These are phyloP conservation scores for Trichodelitschia bisporula DNA, from an alignment of 495 filamentous ascomycete species.

Conservation along the genomic window DNA sequence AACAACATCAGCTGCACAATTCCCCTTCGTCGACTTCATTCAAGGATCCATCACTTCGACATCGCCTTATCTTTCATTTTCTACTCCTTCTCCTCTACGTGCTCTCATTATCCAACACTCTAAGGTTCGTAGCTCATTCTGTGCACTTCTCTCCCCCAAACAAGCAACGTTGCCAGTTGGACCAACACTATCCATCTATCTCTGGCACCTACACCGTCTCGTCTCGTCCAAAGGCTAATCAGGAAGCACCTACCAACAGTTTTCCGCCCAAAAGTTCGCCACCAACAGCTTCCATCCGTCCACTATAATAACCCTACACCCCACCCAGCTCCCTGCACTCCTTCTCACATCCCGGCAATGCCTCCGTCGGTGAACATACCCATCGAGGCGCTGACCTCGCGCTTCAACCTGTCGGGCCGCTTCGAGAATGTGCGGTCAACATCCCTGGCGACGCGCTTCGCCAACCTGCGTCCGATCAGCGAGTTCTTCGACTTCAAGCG, in stretches of 20 bases:
- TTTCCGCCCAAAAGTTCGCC: no score
- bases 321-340: no score
- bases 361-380: constrained; percentile 62
- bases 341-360: constrained; percentile 26
- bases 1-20: no score
- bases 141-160: no score
- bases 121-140: neutral
- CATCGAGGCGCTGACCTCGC: constrained; percentile 71
- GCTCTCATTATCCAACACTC: neutral
- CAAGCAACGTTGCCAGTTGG: no score
- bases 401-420: constrained; percentile 52
- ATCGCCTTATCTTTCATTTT: neutral
- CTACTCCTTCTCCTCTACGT: neutral
- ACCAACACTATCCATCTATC: no score
- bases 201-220: no score
- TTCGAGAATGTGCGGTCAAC: constrained; percentile 59
- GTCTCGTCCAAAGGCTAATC: no score
- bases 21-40: no score
- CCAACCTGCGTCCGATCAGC: constrained; percentile 72
- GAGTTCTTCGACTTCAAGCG: constrained; percentile 95
- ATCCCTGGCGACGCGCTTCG: constrained; percentile 56
- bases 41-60: neutral
- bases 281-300: constrained; percentile 1
- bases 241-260: no score
- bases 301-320: no score